Base-by-base conservation (phyloP, 1,284 basidiomycete species). In the Tranzscheliella williamsii region DNA sequence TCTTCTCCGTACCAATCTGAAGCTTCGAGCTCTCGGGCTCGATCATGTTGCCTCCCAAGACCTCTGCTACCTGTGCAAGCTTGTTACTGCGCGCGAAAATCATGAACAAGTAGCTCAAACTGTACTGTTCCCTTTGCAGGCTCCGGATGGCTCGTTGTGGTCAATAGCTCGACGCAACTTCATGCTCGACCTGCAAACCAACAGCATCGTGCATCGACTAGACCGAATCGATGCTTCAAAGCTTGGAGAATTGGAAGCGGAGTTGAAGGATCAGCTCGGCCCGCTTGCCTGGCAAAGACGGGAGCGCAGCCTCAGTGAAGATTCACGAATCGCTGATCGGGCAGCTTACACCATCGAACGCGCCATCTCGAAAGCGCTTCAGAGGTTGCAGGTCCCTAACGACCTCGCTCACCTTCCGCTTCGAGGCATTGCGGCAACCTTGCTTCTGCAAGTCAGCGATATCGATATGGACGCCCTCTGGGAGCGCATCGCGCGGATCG, bases 401-500 rank as follows among this genome's bases (percentile, higher is more conserved):
- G 43, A 27, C 24, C 47, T 44, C 21, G 48, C 55, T 5, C 12
- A 47, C 17, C 39, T 56, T 15, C 29, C 43, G 0, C 13, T 67
- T 8, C 48, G 64, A 7, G 43, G 58, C 9, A 27, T 55, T 1
- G 55, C 65, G 29, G 34, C 71, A 23, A 36, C 52, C 7, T 17
- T 64, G 36, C 61, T 73, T 11, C 41, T 57, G 3, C 47, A 38
- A 30, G 64, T 58, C 2, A 48, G 60, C 16, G 54, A 56, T 17
- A 38, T 73, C 22, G 67, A 73, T 17, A 36, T 53, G 2, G 39
- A 39, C 12, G 69, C 69, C 16, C 63, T 68, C 34, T 72, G 69
- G 69, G 64, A 71, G 31, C 54, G 67, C 4, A 56, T 46, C 4
- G 62, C 62, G 12, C 53, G 67, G 5, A 29, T 50, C 12, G 66